Percentiles rank a stretch among this genome's conserved stretches.
These are phyloP conservation scores for Tricholoma hemisulphureum DNA, from an alignment of 768 basidiomycete species.

Conservation along the genomic window DNA sequence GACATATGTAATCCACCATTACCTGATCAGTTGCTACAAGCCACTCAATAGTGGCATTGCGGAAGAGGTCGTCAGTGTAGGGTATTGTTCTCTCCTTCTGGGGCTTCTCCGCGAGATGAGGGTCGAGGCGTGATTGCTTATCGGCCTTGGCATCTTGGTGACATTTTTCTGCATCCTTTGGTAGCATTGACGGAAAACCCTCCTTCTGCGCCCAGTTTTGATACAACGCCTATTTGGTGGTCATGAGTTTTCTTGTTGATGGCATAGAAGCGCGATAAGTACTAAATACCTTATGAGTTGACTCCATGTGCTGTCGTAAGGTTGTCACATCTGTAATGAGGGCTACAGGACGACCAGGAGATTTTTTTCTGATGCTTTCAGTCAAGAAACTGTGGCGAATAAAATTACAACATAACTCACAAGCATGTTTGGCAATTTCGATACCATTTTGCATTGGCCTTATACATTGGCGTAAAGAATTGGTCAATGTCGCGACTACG, in stretches of 20 bases:
- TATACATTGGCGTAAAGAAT: neutral
- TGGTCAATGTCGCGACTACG: neutral
- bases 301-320: neutral
- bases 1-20: too few relatives aligned
- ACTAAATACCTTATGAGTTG: neutral
- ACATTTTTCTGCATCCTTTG: conserved; percentile 13
- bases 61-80: conserved; percentile 28
- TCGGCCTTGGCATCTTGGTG: neutral
- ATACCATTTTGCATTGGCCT: neutral
- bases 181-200: conserved; percentile 20
- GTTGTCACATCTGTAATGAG: neutral
- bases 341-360: neutral
- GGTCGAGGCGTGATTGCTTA: conserved; percentile 1
- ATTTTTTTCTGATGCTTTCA: neutral
- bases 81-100: conserved; percentile 15
- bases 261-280: too few relatives aligned
- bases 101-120: conserved; percentile 7
- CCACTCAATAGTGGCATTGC: too few relatives aligned
- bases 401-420: neutral
- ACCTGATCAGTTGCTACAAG: conserved; percentile 38
- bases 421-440: neutral
- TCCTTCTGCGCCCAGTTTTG: conserved; percentile 7
- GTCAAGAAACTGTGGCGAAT: too few relatives aligned
- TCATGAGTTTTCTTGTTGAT: too few relatives aligned
- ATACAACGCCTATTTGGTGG: neutral